Conservation (phyloP, 2,329 filamentous ascomycete species). For the Aspergillus felis region DNA sequence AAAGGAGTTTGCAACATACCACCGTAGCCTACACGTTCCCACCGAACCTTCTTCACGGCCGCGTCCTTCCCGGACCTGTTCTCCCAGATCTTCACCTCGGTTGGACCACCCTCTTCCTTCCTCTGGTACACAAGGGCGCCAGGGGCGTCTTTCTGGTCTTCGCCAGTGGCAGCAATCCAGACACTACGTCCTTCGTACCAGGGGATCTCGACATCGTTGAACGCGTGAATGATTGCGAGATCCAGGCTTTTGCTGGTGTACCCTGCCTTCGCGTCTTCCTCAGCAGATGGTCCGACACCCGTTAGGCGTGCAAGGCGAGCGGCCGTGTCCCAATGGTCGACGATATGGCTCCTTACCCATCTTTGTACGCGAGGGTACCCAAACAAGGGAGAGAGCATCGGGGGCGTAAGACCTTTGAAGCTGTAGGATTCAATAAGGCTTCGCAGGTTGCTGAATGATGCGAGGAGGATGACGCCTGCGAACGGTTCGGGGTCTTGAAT, state of each 20-base stretch:
- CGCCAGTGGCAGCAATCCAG: conserved; percentile 37
- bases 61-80: conserved; percentile 15
- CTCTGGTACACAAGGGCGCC: conserved; percentile 28
- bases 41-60: conserved; percentile 38
- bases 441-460: conserved; percentile 72
- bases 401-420: conserved; percentile 70
- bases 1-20: conserved; percentile 26
- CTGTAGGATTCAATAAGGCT: conserved; percentile 73
- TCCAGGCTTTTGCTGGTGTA: conserved; percentile 54
- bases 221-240: conserved; percentile 73
- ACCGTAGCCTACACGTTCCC: conserved; percentile 43
- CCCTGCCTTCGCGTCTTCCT: conserved; percentile 49
- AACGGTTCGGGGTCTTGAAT: conserved; percentile 56
- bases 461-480: conserved; percentile 73
- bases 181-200: conserved; percentile 49
- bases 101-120: conserved; percentile 25
- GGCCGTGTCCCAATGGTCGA: conserved; percentile 78
- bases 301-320: conserved; percentile 54
- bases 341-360: conserved; percentile 59
- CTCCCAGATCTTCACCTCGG: conserved; percentile 39
- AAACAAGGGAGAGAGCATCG: conserved; percentile 68
- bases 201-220: conserved; percentile 77
- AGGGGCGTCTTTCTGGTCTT: conserved; percentile 17
- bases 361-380: conserved; percentile 62
- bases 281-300: conserved; percentile 23